Evolutionary conservation across 345 rosid genomes (phyloP).

Genomic region (Punica granatum): DNA sequence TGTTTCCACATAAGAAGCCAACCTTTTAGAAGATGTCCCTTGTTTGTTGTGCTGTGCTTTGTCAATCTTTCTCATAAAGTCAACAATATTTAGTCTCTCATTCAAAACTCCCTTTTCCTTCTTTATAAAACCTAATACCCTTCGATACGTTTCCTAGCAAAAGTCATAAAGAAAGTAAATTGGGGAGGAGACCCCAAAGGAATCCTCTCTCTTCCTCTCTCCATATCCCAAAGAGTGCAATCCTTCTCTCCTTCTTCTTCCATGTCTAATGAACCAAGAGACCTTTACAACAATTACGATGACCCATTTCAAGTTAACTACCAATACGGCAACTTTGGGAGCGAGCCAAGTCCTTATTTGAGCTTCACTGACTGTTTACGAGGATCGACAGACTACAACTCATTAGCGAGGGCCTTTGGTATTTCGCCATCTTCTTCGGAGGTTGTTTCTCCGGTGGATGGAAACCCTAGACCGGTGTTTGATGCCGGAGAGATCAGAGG

Average conservation of each 20-base stretch:
- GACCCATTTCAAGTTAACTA: conserved; percentile 22
- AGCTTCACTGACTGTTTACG: conserved; percentile 54
- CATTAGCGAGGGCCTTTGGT: conserved; percentile 45
- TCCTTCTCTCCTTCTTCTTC: conserved; percentile 13
- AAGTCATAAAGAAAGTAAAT: conserved; percentile 12
- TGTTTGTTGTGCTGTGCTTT: conserved; percentile 11
- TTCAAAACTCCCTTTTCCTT: conserved; percentile 24
- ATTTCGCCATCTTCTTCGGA: conserved; percentile 44
- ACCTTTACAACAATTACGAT: conserved; percentile 40
- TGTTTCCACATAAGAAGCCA: conserved; percentile 49
- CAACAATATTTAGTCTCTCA: conserved; percentile 20
- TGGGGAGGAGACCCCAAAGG: conserved; percentile 8
- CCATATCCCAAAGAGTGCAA: neutral
- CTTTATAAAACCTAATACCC: conserved; percentile 12
- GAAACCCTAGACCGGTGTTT: conserved; percentile 10
- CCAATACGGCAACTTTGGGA: conserved; percentile 11
- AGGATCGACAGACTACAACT: conserved; percentile 41
- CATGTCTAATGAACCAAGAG: conserved; percentile 74
- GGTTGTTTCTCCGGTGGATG: conserved; percentile 37
- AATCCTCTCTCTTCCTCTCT: conserved; percentile 2
- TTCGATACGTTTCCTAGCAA: neutral
- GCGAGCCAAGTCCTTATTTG: conserved; percentile 36
- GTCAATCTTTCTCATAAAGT: conserved; percentile 42
- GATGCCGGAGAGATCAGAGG: conserved; percentile 17
- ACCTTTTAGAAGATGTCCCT: conserved; percentile 22